A percentile compares a stretch with the other conserved stretches of the same genome.
Evolutionary conservation across 2,329 filamentous ascomycete genomes (phyloP).

Genomic region (Hypoxylon sp.): DNA sequence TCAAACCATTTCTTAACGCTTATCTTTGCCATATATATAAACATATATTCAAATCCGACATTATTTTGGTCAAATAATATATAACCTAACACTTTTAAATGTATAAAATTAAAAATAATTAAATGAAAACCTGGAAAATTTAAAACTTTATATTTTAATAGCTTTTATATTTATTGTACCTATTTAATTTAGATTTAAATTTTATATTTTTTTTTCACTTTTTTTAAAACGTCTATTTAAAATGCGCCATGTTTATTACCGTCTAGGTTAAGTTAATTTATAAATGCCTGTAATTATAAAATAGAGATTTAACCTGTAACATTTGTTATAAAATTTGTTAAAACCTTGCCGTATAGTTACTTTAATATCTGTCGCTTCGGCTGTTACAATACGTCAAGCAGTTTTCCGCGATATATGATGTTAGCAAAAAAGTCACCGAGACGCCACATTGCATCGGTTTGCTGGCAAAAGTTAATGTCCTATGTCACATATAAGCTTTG

Average conservation of each 20-base stretch:
- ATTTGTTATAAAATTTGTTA: slow-evolving; percentile 19
- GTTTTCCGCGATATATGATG: slow-evolving; percentile 40
- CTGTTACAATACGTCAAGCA: slow-evolving; percentile 53
- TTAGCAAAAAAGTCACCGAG: slow-evolving; percentile 52
- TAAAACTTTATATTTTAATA: no score
- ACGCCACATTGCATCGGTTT: slow-evolving; percentile 56
- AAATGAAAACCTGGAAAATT: no score
- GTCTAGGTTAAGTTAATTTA: no score
- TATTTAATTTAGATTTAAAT: no score
- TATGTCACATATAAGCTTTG: slow-evolving; percentile 66
- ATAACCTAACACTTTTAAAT: slow-evolving; percentile 41
- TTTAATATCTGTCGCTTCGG: slow-evolving; percentile 64
- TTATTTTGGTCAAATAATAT: slow-evolving; percentile 28
- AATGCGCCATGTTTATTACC: no score
- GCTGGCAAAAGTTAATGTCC: slow-evolving; percentile 66
- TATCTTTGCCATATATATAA: slow-evolving; percentile 51
- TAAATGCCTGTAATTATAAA: slow-evolving; percentile 34
- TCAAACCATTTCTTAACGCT: slow-evolving; percentile 46
- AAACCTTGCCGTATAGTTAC: slow-evolving; percentile 59
- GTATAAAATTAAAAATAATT: no score
- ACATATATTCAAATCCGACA: slow-evolving; percentile 52
- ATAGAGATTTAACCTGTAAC: slow-evolving; percentile 34
- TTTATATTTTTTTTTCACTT: no score
- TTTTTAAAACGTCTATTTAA: no score
- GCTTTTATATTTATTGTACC: no score